A percentile compares a stretch with the other conserved stretches of the same genome.
These are phyloP conservation scores for Sugiyamaella floridensis DNA, from an alignment of 805 yeast genomes.

Conservation along the genomic window DNA sequence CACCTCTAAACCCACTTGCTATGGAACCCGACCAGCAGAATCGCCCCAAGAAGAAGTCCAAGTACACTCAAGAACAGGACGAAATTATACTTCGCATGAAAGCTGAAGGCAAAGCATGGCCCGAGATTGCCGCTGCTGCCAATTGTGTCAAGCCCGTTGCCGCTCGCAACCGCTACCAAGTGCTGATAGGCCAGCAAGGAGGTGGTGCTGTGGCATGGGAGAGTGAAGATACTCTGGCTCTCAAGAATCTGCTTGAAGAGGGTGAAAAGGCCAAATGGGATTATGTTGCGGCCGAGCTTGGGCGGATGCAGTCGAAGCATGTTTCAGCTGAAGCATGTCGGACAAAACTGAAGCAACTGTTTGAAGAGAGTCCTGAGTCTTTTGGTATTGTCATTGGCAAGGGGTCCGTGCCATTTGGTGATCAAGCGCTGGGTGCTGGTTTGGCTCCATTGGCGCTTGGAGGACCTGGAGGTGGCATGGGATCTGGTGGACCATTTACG, in stretches of 20 bases:
- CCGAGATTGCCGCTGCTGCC: conserved; percentile 60
- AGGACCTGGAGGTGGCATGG: not conserved
- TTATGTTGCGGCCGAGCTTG: conserved; percentile 54
- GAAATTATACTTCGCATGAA: conserved; percentile 55
- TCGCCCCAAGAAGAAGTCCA: conserved; percentile 55
- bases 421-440: not conserved
- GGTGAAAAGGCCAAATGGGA: conserved; percentile 69
- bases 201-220: conserved; percentile 63
- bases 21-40: conserved; percentile 39
- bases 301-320: conserved; percentile 42
- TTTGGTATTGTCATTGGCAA: conserved; percentile 44
- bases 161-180: conserved; percentile 73
- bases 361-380: conserved; percentile 46
- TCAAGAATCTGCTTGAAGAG: conserved; percentile 52
- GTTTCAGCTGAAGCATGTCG: conserved; percentile 51
- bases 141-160: conserved; percentile 62
- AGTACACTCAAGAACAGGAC: conserved; percentile 64
- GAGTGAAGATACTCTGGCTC: conserved; percentile 43
- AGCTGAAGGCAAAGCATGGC: conserved; percentile 61
- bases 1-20: conserved; percentile 39
- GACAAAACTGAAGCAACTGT: conserved; percentile 45
- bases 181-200: conserved; percentile 76
- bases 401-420: conserved; percentile 5
- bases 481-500: not conserved
- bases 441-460: not conserved